A percentile compares a stretch with the other conserved stretches of the same genome.
These are phyloP conservation scores for Helenozyma baotianmanensis DNA, from an alignment of 805 yeast species.

Conservation along the genomic window DNA sequence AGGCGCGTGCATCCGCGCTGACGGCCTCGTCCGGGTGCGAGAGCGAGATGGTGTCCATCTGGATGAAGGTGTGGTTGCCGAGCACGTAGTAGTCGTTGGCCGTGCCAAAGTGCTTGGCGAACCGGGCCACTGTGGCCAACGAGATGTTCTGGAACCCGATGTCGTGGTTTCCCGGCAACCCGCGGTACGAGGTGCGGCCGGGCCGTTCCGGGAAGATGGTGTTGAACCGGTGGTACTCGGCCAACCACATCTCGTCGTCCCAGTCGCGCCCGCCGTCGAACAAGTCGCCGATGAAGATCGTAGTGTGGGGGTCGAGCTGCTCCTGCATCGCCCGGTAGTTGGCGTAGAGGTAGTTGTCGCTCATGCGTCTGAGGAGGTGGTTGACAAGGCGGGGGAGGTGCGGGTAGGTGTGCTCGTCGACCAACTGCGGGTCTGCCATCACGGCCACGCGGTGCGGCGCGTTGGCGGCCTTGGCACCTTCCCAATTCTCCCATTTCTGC, in stretches of 20 bases:
- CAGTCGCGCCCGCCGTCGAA: conserved; percentile 95
- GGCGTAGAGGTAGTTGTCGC: conserved; percentile 76
- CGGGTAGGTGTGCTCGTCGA: conserved; percentile 86
- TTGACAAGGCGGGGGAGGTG: conserved; percentile 49
- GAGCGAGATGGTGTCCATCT: conserved; percentile 80
- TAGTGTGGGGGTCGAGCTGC: conserved; percentile 65
- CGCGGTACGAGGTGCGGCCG: conserved; percentile 33
- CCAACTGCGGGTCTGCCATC: conserved; percentile 91
- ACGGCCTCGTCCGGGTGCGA: conserved; percentile 49
- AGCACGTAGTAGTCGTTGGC: conserved; percentile 51
- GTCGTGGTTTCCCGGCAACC: conserved; percentile 90
- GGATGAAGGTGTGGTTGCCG: conserved; percentile 67
- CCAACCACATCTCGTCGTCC: conserved; percentile 63
- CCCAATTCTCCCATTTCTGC: conserved; percentile 66
- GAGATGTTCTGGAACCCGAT: conserved; percentile 85
- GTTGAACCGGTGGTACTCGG: conserved; percentile 67
- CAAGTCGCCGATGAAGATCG: conserved; percentile 82
- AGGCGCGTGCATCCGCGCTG: conserved; percentile 47
- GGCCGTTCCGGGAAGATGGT: conserved; percentile 56
- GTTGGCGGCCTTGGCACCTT: conserved; percentile 12
- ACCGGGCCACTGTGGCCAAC: conserved; percentile 54
- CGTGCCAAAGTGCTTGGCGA: conserved; percentile 69
- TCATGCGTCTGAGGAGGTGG: conserved; percentile 52
- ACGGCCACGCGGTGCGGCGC: conserved; percentile 48
- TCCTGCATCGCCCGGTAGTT: conserved; percentile 62